Evolutionary conservation across 768 basidiomycete genomes (phyloP), one percentile per base, ranked within the genome.

Genomic region (Boletales sp.): DNA sequence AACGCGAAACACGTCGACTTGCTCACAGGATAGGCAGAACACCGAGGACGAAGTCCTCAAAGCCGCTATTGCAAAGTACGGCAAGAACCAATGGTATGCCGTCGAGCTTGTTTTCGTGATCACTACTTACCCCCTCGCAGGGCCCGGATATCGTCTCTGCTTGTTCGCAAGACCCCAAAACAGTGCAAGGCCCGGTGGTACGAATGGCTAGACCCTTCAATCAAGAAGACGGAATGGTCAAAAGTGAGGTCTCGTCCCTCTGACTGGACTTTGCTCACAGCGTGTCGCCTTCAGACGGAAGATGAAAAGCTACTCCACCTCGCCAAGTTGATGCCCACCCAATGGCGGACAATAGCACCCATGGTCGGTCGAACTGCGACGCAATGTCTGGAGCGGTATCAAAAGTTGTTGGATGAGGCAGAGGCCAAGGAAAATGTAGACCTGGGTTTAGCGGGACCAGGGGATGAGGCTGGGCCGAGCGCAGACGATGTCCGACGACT

Each of bases 161-260:
- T 99, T 45, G 97, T 98, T 32, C 84, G 97, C 57, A 99, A 99
- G 72, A 99, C 97, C 2, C 94, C 97, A 11, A 99, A 99, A 67
- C 97, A 99, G 74, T 99, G 97, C 76, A 99, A 99, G 70, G 92
- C 92, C 2, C 88, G 93, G 36, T 98, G 95, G 95, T 97, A 95
- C 65, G 95, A 97, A 73, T 98, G 97, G 97, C 74, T 98, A 43
- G 97, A 99, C 72, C 97, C 97, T 7, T 94, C 93, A 45, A 99
- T 98, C 72, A 97, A 97, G 72, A 99, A 99, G 77, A 97, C 95
- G 15, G 97, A 98, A 69, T 99, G 97, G 97, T 97, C 94, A 40
- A 98, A 97, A 74, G 94, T 86, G 52, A 41, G 24, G 78, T 14
- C 11, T 14, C 17, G 14, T 17, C 32, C 14, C 17, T 13, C 8